Base-by-base conservation (phyloP, 352 stramenopile species). In the Thraustochytrium sp. region DNA sequence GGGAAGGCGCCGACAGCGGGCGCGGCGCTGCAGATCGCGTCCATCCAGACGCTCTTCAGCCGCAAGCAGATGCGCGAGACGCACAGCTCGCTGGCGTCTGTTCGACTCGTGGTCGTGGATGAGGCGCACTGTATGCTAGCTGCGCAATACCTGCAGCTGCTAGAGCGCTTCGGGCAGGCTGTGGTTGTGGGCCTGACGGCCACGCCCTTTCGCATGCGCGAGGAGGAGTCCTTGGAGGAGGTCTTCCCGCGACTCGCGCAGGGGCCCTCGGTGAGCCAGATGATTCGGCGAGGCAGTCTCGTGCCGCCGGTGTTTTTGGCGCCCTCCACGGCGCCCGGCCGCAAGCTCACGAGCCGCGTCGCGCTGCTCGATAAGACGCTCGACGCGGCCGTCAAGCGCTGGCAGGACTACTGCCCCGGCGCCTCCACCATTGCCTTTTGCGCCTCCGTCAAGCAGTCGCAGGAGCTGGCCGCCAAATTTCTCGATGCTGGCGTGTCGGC, bases 111-210 rank as follows among this genome's bases (percentile, higher is more conserved):
- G 8, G 46, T 85, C 40, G 61, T 85, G 16, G 77, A 85, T 34
- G 77, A 85, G 38, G 77, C 77, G 23, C 77, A 85, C 63, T 49
- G 77, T n/a, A 56, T 76, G 37, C 36, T 65, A 2, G 77, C 77
- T 9, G 37, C 16, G n/a, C 40, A 53, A 29, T 77, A 63, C 63
- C 11, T 38, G 16, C 34, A 48, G 26, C 40, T 85, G 40, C 13
- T 34, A 4, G 61, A 23, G 2, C 18, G 23, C 5, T 72, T 54
- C 38, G 5, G 16, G 2, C 44, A 53, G 11, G 77, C 77, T 3
- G 16, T 72, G 37, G 44, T 85, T 53, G 77, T 85, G 21, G 77
- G 77, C 16, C 77, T 85, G 23, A 82, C 77, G 21, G 77, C 77
- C 4, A 85, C 77, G 3, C 77, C 77, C 23, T 82, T 65, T 16